Conservation (phyloP, 202 grass and related monocot genomes). For the Schoenoplectus triqueter region DNA sequence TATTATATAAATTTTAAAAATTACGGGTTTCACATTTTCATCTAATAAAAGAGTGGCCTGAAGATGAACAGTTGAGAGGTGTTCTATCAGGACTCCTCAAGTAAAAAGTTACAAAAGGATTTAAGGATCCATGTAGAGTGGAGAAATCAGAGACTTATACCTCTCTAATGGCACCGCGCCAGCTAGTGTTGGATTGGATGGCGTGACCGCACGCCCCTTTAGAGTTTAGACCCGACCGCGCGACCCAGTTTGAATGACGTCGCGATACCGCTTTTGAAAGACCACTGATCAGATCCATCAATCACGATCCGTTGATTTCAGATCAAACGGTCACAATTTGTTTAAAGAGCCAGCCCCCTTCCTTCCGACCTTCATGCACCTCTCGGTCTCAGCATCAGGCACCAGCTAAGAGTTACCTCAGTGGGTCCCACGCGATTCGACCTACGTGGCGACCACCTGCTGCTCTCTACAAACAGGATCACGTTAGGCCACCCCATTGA, state of each 20-base stretch:
- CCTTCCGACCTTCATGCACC: neutral
- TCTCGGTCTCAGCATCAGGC: neutral
- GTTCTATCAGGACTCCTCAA: no score
- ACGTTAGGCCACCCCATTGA: neutral
- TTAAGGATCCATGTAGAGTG: no score
- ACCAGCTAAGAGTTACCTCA: neutral
- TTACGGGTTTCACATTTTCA: no score
- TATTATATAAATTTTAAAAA: no score
- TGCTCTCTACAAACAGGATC: neutral
- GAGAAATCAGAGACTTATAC: no score
- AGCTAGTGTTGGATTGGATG: conserved; percentile 5
- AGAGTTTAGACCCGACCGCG: no score
- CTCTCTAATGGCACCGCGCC: neutral
- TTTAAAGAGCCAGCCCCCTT: neutral
- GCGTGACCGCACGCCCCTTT: conserved; percentile 20
- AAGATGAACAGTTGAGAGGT: no score
- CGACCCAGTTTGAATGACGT: neutral
- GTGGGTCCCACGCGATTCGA: neutral
- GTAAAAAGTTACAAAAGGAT: no score
- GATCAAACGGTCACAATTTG: neutral
- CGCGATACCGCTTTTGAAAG: neutral
- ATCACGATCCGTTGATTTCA: neutral
- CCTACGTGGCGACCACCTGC: conserved; percentile 36
- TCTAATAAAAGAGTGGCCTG: no score
- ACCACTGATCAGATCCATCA: neutral